phyloP scores from a whole-genome alignment of 2,329 filamentous ascomycete species.

The Neonectria magnoliae region DNA sequence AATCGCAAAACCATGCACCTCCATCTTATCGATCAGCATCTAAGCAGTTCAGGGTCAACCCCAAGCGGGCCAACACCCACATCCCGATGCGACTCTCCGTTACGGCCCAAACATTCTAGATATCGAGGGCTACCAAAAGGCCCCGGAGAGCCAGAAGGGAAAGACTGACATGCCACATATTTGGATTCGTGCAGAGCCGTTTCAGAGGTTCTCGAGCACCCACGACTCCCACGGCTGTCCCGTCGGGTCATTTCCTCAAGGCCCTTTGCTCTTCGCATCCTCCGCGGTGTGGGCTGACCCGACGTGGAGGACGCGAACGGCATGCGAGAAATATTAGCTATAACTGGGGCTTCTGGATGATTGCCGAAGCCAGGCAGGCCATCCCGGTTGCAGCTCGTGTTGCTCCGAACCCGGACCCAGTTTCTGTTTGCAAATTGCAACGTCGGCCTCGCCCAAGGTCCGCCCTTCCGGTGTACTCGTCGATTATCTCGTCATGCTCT shows the following conservation, averaged over 20 bases:
- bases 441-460: background rate
- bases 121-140: background rate
- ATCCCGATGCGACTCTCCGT: background rate
- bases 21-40: slow-evolving; percentile 26
- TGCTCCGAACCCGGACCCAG: background rate
- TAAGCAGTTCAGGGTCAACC: slow-evolving; percentile 17
- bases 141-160: background rate
- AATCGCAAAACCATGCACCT: slow-evolving; percentile 14
- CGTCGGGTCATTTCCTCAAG: background rate
- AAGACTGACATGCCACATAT: background rate
- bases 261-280: background rate
- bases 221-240: background rate
- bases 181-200: background rate
- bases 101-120: slow-evolving; percentile 1
- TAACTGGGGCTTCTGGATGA: background rate
- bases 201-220: background rate
- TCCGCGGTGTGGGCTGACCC: background rate
- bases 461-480: background rate
- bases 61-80: background rate
- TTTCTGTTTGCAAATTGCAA: background rate
- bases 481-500: background rate
- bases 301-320: background rate
- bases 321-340: background rate
- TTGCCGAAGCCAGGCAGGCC: background rate
- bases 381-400: background rate